Evolutionary conservation across 2,329 filamentous ascomycete species (phyloP).

Genomic region (Pseudogymnoascus sp.): DNA sequence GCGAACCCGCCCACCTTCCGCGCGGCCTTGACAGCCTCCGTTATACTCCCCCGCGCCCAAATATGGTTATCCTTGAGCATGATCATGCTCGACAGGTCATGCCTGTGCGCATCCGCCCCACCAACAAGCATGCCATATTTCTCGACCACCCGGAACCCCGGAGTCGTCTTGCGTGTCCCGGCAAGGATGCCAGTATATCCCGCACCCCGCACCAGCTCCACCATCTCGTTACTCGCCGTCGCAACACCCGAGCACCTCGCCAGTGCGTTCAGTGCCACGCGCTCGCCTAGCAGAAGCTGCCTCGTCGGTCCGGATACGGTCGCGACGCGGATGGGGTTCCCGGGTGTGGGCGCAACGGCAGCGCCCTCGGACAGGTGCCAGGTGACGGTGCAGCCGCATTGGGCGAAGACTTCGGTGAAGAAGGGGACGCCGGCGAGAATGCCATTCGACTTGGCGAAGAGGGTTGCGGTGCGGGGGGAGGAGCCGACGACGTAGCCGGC

Average conservation of each 20-base stretch:
- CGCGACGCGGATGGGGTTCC: constrained; percentile 55
- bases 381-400: constrained; percentile 83
- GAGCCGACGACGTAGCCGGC: constrained; percentile 93
- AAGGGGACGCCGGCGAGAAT: constrained; percentile 89
- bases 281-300: constrained; percentile 72
- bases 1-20: constrained; percentile 80
- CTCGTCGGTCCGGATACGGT: constrained; percentile 80
- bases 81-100: constrained; percentile 89
- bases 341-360: constrained; percentile 49
- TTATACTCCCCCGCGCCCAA: constrained; percentile 82
- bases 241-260: constrained; percentile 89
- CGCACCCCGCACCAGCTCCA: constrained; percentile 48
- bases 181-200: constrained; percentile 82
- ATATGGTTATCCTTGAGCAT: constrained; percentile 99
- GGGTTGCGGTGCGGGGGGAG: constrained; percentile 51
- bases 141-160: constrained; percentile 88
- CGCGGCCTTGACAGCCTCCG: constrained; percentile 75
- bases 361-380: constrained; percentile 79
- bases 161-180: constrained; percentile 93
- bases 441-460: constrained; percentile 65
- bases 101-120: constrained; percentile 82
- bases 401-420: constrained; percentile 85
- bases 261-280: constrained; percentile 85
- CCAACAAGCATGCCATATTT: constrained; percentile 97
- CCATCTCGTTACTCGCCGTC: constrained; percentile 52